Evolutionary conservation across 495 filamentous ascomycete genomes (phyloP), one percentile per base, ranked within the genome.

Genomic region (Cercophora sp.): DNA sequence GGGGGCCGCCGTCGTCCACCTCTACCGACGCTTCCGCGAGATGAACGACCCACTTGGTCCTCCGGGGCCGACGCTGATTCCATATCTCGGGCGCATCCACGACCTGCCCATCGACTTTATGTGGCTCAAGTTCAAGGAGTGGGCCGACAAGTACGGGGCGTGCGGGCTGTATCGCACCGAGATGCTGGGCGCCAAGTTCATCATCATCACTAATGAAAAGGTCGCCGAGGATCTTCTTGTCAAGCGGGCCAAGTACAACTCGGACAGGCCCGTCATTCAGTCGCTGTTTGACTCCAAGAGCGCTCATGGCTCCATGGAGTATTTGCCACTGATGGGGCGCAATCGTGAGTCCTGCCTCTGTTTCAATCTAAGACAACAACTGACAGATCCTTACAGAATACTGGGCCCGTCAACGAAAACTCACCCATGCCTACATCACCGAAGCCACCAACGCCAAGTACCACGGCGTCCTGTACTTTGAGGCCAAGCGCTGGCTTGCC

Each of bases 41-140:
- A 63, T 70, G 10, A 73, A 73, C 52, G 51, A 58, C 22, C 63
- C 64, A 6, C 55, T 55, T 8, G 61, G 53, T 23, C 43, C 61
- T 10, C 71, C 71, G 0, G 71, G 71, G 0, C 71, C 71, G 20
- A 71, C 61, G 8, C 58, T 66, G 16, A 23, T 67, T 16, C 75
- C 73, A 0, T 69, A 69, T 35, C 37, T 78, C 26, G 75, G 75
- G 5, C 65, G 75, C 1, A 59, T 78, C 41, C 71, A 75, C 34
- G 76, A 78, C 42, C 57, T 78, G 1, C 72, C 75, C 3, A 73
- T 72, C 45, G 48, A 72, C 13, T 68, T 58, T 53, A 77, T 70
- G 65, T 78, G 75, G 75, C 44, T 73, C 34, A 77, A 78, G 61
- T 73, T 78, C 49, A 69, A 77, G 52, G 72, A 79, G 49, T 79